Evolutionary conservation across 768 basidiomycete species (phyloP).

Genomic region (Leccinum boreale): DNA sequence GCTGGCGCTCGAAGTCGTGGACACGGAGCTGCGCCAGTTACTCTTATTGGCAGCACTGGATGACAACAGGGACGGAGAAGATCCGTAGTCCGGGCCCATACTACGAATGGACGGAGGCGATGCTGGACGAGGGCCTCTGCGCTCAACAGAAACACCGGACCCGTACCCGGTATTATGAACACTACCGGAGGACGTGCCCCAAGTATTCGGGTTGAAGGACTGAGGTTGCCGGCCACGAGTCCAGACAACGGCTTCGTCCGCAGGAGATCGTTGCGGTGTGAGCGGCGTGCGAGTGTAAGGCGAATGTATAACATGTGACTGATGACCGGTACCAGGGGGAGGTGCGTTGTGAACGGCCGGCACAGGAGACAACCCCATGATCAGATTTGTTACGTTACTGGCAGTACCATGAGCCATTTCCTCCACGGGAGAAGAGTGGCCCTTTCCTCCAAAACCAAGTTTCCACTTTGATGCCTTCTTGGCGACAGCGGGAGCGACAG

Average conservation of each 20-base stretch:
- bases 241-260: slow-evolving; percentile 46
- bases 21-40: slow-evolving; percentile 79
- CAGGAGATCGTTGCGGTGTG: slow-evolving; percentile 33
- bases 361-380: slow-evolving; percentile 50
- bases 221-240: slow-evolving; percentile 45
- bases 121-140: slow-evolving; percentile 40
- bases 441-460: slow-evolving; percentile 57
- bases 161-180: slow-evolving; percentile 10
- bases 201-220: slow-evolving; percentile 14
- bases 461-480: slow-evolving; percentile 78
- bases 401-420: slow-evolving; percentile 57
- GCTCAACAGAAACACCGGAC: slow-evolving; percentile 26
- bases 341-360: slow-evolving; percentile 7
- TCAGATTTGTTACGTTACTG: slow-evolving; percentile 70
- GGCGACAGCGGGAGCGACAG: slow-evolving; percentile 36
- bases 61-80: slow-evolving; percentile 53
- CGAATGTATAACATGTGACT: slow-evolving; percentile 11
- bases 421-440: slow-evolving; percentile 40
- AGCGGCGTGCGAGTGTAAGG: slow-evolving; percentile 29
- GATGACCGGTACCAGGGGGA: slow-evolving; percentile 6
- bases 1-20: slow-evolving; percentile 64
- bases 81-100: slow-evolving; percentile 44
- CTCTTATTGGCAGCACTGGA: slow-evolving; percentile 40
- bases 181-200: slow-evolving; percentile 19
- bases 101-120: slow-evolving; percentile 63